These are phyloP conservation scores for Dendrothele bispora DNA, from an alignment of 768 basidiomycete species.

Conservation along the genomic window DNA sequence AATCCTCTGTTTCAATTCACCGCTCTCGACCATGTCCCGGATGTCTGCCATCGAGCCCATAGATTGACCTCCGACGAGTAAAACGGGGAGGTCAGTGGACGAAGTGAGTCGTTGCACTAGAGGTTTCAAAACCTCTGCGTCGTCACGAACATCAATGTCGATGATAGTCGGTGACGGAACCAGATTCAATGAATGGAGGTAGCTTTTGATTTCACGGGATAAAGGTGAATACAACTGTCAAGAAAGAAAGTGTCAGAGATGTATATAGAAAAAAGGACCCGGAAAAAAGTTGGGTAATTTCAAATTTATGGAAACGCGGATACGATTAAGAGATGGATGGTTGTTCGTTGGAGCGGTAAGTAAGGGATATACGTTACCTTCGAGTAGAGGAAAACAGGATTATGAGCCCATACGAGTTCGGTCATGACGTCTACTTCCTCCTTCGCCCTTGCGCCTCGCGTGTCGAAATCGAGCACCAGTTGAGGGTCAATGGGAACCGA, in stretches of 20 bases:
- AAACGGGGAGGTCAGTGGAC: constrained; percentile 55
- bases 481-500: constrained; percentile 70
- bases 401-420: constrained; percentile 66
- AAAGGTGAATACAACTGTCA: constrained; percentile 59
- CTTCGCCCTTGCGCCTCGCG: constrained; percentile 56
- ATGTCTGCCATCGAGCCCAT: constrained; percentile 56
- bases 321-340: no score
- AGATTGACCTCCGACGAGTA: constrained; percentile 65
- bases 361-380: constrained; percentile 45
- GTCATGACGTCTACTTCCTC: constrained; percentile 63
- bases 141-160: constrained; percentile 73
- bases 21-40: constrained; percentile 45
- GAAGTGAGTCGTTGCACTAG: constrained; percentile 63
- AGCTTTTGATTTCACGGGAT: constrained; percentile 65
- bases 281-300: constrained; percentile 3
- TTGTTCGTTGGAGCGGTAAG: no score
- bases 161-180: constrained; percentile 65
- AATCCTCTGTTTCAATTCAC: constrained; percentile 51
- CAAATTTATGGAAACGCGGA: no score
- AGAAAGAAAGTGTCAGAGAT: constrained; percentile 8
- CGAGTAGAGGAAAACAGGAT: constrained; percentile 75
- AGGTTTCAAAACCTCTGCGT: constrained; percentile 61
- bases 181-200: constrained; percentile 56
- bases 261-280: background rate
- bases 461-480: constrained; percentile 82